Evolutionary conservation across 371 early-diverging fungal genomes (phyloP).

Genomic region (Haplosporangium sp.): DNA sequence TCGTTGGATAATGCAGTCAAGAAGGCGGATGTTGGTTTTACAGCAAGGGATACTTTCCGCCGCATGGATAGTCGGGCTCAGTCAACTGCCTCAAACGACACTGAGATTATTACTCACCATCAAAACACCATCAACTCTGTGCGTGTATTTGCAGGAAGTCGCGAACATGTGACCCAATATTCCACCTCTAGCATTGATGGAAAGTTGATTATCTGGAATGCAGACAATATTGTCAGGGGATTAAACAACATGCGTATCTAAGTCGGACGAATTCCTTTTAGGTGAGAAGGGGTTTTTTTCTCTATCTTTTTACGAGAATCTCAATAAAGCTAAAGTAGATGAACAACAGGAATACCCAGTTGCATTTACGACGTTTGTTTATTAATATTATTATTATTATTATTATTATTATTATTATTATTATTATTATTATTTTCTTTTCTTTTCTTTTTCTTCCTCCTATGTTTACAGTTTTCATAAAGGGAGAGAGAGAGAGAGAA

Average conservation of each 20-base stretch:
- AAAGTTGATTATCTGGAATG: constrained; percentile 87
- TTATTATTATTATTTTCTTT: background rate
- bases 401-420: background rate
- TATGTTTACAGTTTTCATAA: background rate
- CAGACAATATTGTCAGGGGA: constrained; percentile 28
- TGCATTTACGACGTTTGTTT: background rate
- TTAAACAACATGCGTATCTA: constrained; percentile 41
- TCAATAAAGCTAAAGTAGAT: no score
- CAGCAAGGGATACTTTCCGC: constrained; percentile 90
- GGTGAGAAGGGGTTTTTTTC: background rate
- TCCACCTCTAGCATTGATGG: constrained; percentile 94
- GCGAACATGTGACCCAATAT: constrained; percentile 75
- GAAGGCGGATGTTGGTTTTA: constrained; percentile 62
- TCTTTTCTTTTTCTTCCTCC: background rate
- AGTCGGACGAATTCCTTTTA: background rate
- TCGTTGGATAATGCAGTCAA: constrained; percentile 81
- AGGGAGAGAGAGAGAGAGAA: background rate
- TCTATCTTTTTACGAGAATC: background rate
- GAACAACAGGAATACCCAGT: no score
- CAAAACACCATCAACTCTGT: constrained; percentile 95
- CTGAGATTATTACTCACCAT: constrained; percentile 83
- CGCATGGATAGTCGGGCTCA: constrained; percentile 94
- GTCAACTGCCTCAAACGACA: constrained; percentile 64
- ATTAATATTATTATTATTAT: background rate
- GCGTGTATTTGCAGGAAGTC: constrained; percentile 69